Conservation (phyloP, 768 basidiomycete species). For the Serendipita sp. region DNA sequence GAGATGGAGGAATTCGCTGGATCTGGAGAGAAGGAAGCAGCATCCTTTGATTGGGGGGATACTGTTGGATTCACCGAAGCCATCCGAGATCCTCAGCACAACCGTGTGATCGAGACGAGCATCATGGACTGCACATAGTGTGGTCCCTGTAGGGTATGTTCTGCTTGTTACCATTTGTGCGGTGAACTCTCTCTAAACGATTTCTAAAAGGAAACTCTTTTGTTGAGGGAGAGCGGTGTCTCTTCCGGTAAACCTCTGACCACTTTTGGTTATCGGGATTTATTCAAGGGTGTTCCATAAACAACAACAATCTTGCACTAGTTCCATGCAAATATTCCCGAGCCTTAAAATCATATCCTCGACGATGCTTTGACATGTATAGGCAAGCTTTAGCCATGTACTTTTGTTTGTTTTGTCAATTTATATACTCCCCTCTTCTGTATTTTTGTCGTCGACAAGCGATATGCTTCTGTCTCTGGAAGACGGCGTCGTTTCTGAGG, state of each 20-base stretch:
- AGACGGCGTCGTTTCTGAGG: no score
- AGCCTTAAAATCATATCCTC: no score
- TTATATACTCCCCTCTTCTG: no score
- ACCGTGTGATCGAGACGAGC: background rate
- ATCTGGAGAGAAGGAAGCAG: slow-evolving; percentile 77
- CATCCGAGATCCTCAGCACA: slow-evolving; percentile 48
- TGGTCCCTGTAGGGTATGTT: background rate
- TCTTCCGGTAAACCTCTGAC: background rate
- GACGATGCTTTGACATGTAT: no score
- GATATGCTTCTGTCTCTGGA: no score
- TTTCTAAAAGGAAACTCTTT: background rate
- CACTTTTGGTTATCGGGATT: background rate
- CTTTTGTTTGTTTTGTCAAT: no score
- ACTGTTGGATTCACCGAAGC: slow-evolving; percentile 67
- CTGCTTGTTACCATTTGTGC: background rate
- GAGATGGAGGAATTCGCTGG: slow-evolving; percentile 58
- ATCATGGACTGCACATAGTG: background rate
- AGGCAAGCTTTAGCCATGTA: no score
- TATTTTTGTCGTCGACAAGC: no score
- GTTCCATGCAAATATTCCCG: no score
- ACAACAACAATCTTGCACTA: no score
- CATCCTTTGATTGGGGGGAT: slow-evolving; percentile 64
- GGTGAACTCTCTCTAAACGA: background rate
- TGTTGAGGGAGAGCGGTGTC: background rate
- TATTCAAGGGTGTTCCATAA: background rate